Base-by-base conservation (phyloP, 2,329 filamentous ascomycete genomes). In the Cercospora zeina region DNA sequence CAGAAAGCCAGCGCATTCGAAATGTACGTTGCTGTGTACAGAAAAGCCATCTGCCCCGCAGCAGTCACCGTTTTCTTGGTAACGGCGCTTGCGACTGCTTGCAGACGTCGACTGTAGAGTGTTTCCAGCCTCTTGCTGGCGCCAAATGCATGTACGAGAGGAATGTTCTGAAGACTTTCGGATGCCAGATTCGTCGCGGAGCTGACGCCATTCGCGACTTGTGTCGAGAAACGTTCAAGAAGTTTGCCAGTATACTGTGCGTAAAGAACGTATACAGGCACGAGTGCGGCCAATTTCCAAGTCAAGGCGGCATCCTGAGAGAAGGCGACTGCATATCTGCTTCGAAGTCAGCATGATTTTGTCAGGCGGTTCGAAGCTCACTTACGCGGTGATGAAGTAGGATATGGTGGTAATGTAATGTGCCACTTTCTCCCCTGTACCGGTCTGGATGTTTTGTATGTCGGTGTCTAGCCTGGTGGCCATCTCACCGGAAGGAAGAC, bases 381-480 rank as follows among this genome's bases (percentile, higher is more conserved):
- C 45, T 24, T 27, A 49, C 9, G 51, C 51, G 0, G 87, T 85
- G 58, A 89, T 71, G 70, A 89, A 89, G 72, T 89, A 90, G 1
- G 85, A 85, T 8, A 83, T 73, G 56, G 81, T 85, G 24, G 83
- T 81, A 3, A 90, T 78, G 65, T 83, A 82, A 34, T 89, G 83
- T 54, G 87, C 87, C 11, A 88, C 87, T 72, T 90, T 90, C 73
- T 90, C 88, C 1, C 84, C 86, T 0, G 87, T 89, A 14, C 87
- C 88, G 0, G 83, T 82, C 69, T 88, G 87, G 54, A 90, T 84
- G 1, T 84, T 82, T 62, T 87, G 82, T 34, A 89, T 87, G 68
- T 90, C 87, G 59, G 81, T 80, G 70, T 86, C 86, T 45, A 90
- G 81, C 19, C 87, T 80, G 9, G 59, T 50, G 1, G 84, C 81